These are phyloP conservation scores for Bertia moriformis DNA, from an alignment of 2,329 filamentous ascomycete genomes.

Conservation along the genomic window DNA sequence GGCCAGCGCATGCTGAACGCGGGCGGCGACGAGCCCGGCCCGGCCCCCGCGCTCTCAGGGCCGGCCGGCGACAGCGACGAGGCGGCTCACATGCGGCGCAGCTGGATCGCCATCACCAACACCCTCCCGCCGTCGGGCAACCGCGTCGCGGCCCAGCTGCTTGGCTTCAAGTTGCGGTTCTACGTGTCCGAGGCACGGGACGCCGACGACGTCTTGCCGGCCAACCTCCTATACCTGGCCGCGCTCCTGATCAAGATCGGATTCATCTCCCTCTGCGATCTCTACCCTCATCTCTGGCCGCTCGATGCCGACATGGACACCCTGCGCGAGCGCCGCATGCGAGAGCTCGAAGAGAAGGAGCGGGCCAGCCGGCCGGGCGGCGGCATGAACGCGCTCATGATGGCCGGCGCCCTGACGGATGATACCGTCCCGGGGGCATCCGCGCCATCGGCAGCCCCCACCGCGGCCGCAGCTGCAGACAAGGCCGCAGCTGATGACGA, in stretches of 20 bases:
- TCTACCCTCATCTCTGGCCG: conserved; percentile 86
- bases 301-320: conserved; percentile 69
- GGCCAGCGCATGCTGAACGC: conserved; percentile 37
- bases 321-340: conserved; percentile 53
- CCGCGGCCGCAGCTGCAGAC: conserved; percentile 32
- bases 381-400: conserved; percentile 68
- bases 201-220: conserved; percentile 63
- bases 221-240: conserved; percentile 82
- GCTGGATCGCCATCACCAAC: conserved; percentile 70
- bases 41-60: no score
- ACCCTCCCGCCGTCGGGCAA: conserved; percentile 78
- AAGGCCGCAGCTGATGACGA: conserved; percentile 32
- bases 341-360: conserved; percentile 69
- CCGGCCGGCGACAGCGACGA: conserved; percentile 22
- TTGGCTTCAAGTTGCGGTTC: conserved; percentile 93
- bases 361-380: conserved; percentile 55
- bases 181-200: conserved; percentile 72
- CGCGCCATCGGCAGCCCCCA: conserved; percentile 20
- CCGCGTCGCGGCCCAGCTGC: conserved; percentile 77
- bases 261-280: conserved; percentile 79
- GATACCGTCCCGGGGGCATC: conserved; percentile 48
- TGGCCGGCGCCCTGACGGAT: conserved; percentile 74
- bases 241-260: conserved; percentile 92
- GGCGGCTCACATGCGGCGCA: conserved; percentile 40
- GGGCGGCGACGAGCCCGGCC: conserved; percentile 6